Conservation (phyloP, 169 alveolate species). For the Neospora caninum region DNA sequence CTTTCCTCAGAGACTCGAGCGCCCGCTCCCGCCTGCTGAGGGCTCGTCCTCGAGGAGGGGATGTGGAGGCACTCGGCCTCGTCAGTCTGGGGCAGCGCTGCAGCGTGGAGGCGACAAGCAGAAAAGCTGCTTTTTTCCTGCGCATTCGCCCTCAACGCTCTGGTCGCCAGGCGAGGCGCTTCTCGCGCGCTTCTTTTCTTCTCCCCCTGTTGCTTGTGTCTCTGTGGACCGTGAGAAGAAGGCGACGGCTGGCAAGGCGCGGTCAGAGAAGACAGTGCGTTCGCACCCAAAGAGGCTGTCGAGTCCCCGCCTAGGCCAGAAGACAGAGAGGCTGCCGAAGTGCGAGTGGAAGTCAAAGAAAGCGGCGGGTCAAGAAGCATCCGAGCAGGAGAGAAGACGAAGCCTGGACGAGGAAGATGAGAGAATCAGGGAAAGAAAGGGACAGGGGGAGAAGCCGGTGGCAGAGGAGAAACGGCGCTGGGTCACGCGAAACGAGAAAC, state of each 20-base stretch:
- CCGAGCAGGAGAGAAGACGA: neutral
- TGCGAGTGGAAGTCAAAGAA: neutral
- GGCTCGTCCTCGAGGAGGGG: too few relatives aligned
- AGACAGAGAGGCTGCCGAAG: neutral
- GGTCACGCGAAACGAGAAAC: neutral
- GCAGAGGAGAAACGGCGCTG: neutral
- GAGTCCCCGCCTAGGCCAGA: neutral
- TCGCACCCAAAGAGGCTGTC: too few relatives aligned
- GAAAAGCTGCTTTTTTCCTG: neutral
- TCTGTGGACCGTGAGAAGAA: neutral
- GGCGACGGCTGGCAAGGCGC: too few relatives aligned
- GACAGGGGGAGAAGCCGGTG: neutral
- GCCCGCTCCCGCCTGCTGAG: too few relatives aligned
- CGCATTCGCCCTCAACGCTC: neutral
- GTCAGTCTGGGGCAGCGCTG: too few relatives aligned
- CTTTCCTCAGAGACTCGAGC: too few relatives aligned
- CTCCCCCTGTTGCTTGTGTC: neutral
- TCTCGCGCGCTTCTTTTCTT: neutral
- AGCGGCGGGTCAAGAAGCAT: too few relatives aligned
- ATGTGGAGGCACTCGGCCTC: too few relatives aligned
- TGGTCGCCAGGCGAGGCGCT: neutral
- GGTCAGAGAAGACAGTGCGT: too few relatives aligned
- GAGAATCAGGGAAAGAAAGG: neutral
- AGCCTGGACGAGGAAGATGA: neutral
- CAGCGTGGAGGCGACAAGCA: too few relatives aligned